Conservation (phyloP, 805 yeast species). For the Yarrowia sp. region DNA sequence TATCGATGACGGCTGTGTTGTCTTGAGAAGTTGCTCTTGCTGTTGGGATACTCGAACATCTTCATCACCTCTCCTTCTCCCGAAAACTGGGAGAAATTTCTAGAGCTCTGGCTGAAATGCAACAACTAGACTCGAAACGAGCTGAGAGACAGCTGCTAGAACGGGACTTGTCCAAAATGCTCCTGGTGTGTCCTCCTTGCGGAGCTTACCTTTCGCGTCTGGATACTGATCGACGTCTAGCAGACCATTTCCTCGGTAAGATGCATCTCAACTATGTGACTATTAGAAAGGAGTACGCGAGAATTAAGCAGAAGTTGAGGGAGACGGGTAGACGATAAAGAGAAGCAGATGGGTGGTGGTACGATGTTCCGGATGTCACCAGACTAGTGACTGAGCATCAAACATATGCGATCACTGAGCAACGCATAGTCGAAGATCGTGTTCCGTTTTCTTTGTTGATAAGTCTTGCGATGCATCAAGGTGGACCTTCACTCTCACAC, state of each 20-base stretch:
- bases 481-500: too few relatives aligned
- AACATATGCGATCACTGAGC: too few relatives aligned
- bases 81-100: slow-evolving; percentile 58
- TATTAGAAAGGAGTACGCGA: slow-evolving; percentile 57
- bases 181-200: slow-evolving; percentile 88
- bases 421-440: too few relatives aligned
- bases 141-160: slow-evolving; percentile 61
- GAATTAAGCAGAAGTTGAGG: slow-evolving; percentile 41
- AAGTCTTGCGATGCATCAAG: too few relatives aligned
- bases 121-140: slow-evolving; percentile 55
- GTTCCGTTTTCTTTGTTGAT: too few relatives aligned
- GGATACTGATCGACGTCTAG: slow-evolving; percentile 86
- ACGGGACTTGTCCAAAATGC: slow-evolving; percentile 62
- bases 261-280: slow-evolving; percentile 82
- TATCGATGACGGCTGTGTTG: too few relatives aligned
- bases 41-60: too few relatives aligned
- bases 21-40: too few relatives aligned
- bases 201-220: slow-evolving; percentile 86
- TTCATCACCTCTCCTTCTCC: too few relatives aligned
- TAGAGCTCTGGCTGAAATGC: slow-evolving; percentile 54
- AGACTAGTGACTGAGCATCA: too few relatives aligned
- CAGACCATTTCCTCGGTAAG: slow-evolving; percentile 89
- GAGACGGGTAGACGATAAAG: slow-evolving; percentile 12
- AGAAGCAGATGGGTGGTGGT: neutral
- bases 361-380: too few relatives aligned